Base-by-base conservation (phyloP, 352 stramenopile species). In the Aphanomyces euteiches region DNA sequence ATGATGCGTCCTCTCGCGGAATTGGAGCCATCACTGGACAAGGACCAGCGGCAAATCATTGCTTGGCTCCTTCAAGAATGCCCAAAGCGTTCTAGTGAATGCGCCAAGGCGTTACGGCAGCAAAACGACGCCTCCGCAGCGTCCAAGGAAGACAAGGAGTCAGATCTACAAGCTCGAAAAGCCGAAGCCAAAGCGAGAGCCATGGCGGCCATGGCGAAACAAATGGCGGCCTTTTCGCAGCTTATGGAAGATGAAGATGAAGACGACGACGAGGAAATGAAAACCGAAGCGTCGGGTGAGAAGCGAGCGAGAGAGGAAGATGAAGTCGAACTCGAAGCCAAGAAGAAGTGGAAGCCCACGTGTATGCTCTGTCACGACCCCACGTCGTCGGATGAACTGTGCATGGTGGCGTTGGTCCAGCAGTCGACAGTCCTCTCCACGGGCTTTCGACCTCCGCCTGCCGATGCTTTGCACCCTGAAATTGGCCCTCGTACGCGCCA, bases 311-410 rank as follows among this genome's bases (percentile, higher is more conserved):
- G 43, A 12, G 43, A 50, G 17, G 43, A n/a, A 12, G 19, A 21
- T 7, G 48, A 50, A 7, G 36, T 48, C 15, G 41, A 69, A 13
- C 21, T 36, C n/a, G 19, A 38, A 19, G 17, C 12, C 10, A 19
- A 8, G 69, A 75, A 83, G 37, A 76, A 78, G 38, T 74, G 76
- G 4, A 69, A 78, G 56, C 50, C 36, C 5, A 57, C 80, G 53
- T 95, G 88, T 59, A 95, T 95, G 43, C 75, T 95, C 36, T 95
- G 88, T 50, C 88, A 95, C 69, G 88, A 95, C 59, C 88, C 74
- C 15, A 85, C 83, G n/a, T 80, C 70, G 34, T 83, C 89, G 66
- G 80, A 80, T n/a, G 85, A 94, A 66, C 92, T 95, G 85, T 87
- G 88, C 28, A 85, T 93, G 68, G 84, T 83, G 13, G 88, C 86